Conservation (phyloP, 192 early-diverging fungal species). For the Linnemannia exigua region DNA sequence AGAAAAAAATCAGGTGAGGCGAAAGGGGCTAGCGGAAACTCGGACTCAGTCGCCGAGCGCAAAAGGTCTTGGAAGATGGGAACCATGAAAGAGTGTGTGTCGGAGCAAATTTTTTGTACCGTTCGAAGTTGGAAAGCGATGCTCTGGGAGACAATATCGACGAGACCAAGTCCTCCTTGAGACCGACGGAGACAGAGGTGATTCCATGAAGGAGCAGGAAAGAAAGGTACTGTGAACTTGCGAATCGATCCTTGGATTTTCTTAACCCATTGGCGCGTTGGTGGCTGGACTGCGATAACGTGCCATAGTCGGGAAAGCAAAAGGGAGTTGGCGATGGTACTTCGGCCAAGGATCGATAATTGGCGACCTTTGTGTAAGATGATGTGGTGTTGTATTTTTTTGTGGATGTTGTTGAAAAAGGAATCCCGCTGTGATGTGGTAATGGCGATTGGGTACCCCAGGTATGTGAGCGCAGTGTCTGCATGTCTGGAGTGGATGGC, state of each 20-base stretch:
- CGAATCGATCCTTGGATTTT: too few species aligned
- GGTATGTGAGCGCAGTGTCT: neutral
- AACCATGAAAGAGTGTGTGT: constrained; percentile 7
- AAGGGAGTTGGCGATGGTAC: constrained; percentile 1
- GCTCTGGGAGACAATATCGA: neutral
- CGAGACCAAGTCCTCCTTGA: neutral
- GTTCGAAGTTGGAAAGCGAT: constrained; percentile 6
- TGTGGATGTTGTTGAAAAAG: constrained; percentile 18
- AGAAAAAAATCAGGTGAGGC: neutral
- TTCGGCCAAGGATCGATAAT: constrained; percentile 1
- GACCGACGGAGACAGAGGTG: too few species aligned
- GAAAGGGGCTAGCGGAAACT: neutral
- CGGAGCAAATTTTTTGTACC: constrained; percentile 13
- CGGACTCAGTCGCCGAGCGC: neutral
- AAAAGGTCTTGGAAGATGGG: constrained; percentile 4
- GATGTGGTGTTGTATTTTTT: neutral
- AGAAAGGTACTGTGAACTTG: too few species aligned
- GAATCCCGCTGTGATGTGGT: neutral
- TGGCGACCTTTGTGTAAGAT: neutral
- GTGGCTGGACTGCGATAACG: neutral
- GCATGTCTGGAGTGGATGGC: neutral
- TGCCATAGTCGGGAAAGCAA: constrained; percentile 15
- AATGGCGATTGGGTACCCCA: constrained; percentile 19
- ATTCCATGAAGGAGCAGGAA: too few species aligned
- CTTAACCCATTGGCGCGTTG: too few species aligned